Evolutionary conservation across 225 moss, liverwort and hornwort genomes (phyloP).

Genomic region (Straminergon stramineum): DNA sequence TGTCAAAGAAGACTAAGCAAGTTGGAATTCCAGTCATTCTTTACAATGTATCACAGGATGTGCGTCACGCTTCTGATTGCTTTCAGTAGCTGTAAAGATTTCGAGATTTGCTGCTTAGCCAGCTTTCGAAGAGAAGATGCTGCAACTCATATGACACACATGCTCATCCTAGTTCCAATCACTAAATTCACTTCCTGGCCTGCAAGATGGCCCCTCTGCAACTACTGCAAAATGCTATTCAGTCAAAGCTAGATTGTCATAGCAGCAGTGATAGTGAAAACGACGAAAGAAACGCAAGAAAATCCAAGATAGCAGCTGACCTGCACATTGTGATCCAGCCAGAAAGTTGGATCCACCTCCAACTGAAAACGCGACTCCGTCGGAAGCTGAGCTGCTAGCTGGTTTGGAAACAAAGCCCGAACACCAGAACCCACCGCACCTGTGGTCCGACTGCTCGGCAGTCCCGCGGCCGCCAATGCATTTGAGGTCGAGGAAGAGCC

Average conservation of each 20-base stretch:
- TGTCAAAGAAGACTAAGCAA: neutral
- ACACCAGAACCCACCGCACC: conserved; percentile 18
- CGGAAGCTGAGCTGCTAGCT: conserved; percentile 2
- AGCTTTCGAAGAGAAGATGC: neutral
- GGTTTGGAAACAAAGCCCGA: conserved; percentile 12
- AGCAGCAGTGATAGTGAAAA: neutral
- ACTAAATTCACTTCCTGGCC: neutral
- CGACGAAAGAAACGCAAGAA: neutral
- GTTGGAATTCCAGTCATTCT: neutral
- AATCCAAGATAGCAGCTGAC: conserved; percentile 12
- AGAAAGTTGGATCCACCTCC: conserved; percentile 81
- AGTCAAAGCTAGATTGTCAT: neutral
- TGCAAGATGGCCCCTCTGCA: neutral
- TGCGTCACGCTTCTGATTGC: neutral
- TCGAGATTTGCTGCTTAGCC: neutral
- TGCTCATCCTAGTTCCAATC: neutral
- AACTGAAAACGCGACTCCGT: conserved; percentile 46
- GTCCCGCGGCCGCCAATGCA: conserved; percentile 22
- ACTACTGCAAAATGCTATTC: neutral
- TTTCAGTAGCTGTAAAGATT: neutral
- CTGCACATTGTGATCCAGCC: conserved; percentile 86
- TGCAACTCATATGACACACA: neutral
- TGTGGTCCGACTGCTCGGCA: conserved; percentile 28
- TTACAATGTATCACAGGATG: neutral
- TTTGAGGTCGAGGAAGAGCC: conserved; percentile 15